These are phyloP conservation scores for Lithospermum erythrorhizon DNA, from an alignment of 257 asterid genomes.

Conservation along the genomic window DNA sequence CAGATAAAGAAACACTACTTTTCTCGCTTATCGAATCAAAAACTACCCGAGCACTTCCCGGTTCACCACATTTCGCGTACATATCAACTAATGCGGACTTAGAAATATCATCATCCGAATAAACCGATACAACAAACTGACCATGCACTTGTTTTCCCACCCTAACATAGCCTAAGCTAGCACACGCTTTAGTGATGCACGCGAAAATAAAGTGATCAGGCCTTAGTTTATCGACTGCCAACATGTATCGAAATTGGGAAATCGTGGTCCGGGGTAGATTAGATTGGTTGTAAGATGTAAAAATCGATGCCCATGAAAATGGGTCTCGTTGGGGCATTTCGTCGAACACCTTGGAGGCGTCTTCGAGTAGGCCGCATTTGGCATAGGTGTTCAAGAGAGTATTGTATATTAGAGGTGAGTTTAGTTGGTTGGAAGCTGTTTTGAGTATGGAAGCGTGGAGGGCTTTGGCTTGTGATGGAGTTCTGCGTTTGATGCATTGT, in stretches of 20 bases:
- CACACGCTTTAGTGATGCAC: constrained; percentile 54
- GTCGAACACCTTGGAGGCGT: constrained; percentile 59
- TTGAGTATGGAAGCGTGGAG: constrained; percentile 56
- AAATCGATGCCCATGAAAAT: constrained; percentile 74
- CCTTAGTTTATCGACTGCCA: constrained; percentile 22
- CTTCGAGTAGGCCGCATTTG: constrained; percentile 33
- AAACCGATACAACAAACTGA: constrained; percentile 41
- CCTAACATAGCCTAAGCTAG: constrained; percentile 25
- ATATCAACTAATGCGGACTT: constrained; percentile 73
- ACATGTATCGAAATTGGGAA: constrained; percentile 25
- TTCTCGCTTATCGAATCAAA: constrained; percentile 40
- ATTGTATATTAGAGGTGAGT: constrained; percentile 28
- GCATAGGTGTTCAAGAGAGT: constrained; percentile 43
- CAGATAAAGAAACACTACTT: constrained; percentile 53
- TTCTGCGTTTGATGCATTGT: constrained; percentile 32
- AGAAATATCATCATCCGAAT: constrained; percentile 49
- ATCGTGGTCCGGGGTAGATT: constrained; percentile 28
- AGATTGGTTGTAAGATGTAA: constrained; percentile 58
- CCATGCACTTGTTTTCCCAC: constrained; percentile 61
- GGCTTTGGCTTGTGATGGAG: constrained; percentile 38
- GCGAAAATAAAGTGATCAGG: constrained; percentile 67
- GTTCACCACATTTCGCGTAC: constrained; percentile 60
- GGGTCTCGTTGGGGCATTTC: constrained; percentile 61
- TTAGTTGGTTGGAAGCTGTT: constrained; percentile 27
- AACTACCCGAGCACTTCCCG: constrained; percentile 36